Conservation (phyloP, 2,329 filamentous ascomycete species). For the Leptodontidium sp. region DNA sequence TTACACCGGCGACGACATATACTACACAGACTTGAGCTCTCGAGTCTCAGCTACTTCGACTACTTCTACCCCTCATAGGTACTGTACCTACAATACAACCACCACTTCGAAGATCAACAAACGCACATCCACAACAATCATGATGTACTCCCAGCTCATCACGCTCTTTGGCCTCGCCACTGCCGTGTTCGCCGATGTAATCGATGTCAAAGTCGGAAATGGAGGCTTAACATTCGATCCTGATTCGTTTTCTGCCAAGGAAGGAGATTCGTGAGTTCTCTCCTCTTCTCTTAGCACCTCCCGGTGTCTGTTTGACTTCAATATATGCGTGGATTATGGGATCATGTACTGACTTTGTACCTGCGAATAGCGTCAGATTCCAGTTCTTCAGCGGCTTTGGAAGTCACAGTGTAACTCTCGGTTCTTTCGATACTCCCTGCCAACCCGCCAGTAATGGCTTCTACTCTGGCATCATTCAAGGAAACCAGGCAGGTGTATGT, state of each 20-base stretch:
- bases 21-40: too few relatives aligned
- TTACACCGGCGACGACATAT: constrained; percentile 2
- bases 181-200: background rate
- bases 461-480: constrained; percentile 34
- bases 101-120: background rate
- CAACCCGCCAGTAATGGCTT: constrained; percentile 38
- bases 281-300: too few relatives aligned
- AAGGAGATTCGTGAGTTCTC: constrained; percentile 22
- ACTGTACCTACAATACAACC: background rate
- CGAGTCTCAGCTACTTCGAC: background rate
- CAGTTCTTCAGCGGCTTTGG: constrained; percentile 59
- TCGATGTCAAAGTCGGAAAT: constrained; percentile 25
- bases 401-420: constrained; percentile 54
- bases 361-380: constrained; percentile 34
- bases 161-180: background rate
- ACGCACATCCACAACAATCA: background rate
- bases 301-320: background rate
- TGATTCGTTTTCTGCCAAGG: constrained; percentile 18
- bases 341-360: background rate
- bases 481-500: constrained; percentile 32
- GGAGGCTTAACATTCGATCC: constrained; percentile 20
- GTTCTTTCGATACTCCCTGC: constrained; percentile 46
- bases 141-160: background rate
- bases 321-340: background rate
- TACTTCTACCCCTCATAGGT: background rate